A percentile compares a stretch with the other conserved stretches of the same genome.
These are phyloP conservation scores for Kokia cookei DNA, from an alignment of 441 rosid species.

Conservation along the genomic window DNA sequence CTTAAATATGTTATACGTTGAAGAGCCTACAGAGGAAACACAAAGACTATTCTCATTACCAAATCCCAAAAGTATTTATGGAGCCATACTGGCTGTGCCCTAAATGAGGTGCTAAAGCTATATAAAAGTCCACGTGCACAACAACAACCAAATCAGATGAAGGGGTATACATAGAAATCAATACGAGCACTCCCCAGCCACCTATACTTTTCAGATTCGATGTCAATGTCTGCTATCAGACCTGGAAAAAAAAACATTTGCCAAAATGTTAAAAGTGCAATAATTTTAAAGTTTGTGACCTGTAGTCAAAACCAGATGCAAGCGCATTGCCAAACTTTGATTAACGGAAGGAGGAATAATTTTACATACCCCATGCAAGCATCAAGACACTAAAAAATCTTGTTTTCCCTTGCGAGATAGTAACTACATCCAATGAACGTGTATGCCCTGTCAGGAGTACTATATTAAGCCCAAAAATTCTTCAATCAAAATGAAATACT, in stretches of 20 bases:
- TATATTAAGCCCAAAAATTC: not conserved
- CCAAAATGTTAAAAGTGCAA: not conserved
- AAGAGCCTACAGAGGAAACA: constrained; percentile 47
- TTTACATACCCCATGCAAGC: constrained; percentile 87
- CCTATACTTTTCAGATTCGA: constrained; percentile 84
- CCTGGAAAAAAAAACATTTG: constrained; percentile 37
- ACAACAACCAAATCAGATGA: not conserved
- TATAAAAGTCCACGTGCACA: not conserved
- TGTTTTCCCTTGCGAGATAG: constrained; percentile 62
- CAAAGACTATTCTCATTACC: not conserved
- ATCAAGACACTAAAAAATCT: constrained; percentile 78
- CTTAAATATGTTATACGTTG: constrained; percentile 63
- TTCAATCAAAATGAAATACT: not conserved
- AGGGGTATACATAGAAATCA: constrained; percentile 67
- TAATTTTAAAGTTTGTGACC: not conserved
- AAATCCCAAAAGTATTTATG: not conserved
- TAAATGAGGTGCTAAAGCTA: not conserved
- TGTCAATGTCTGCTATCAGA: constrained; percentile 87
- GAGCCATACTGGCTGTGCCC: not conserved
- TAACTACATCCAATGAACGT: constrained; percentile 71
- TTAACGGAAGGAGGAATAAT: not conserved
- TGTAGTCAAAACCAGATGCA: not conserved
- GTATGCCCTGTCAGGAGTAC: constrained; percentile 50
- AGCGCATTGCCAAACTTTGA: not conserved
- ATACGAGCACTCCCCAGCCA: constrained; percentile 94